phyloP scores from a whole-genome alignment of 768 basidiomycete species.

The Gymnopilus dilepis region DNA sequence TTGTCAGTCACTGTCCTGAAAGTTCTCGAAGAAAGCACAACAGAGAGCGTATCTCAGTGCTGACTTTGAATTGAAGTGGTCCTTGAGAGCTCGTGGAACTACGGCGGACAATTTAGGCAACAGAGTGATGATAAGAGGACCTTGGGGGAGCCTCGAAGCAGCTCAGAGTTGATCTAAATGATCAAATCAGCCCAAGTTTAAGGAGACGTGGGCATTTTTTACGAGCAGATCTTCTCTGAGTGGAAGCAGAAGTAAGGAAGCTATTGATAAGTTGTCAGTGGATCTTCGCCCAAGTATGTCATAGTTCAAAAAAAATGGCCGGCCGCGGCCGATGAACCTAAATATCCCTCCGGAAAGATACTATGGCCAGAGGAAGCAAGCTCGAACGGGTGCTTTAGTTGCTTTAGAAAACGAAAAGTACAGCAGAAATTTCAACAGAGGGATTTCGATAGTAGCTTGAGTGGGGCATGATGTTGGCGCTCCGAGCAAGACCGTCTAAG shows the following conservation, averaged over 20 bases:
- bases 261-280: constrained; percentile 11
- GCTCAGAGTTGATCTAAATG: constrained; percentile 21
- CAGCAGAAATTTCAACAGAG: neutral
- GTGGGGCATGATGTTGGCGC: neutral
- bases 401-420: neutral
- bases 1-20: constrained; percentile 15
- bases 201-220: constrained; percentile 21
- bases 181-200: constrained; percentile 19
- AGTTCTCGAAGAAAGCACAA: constrained; percentile 11
- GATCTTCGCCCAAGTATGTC: constrained; percentile 5
- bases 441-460: too few relatives aligned
- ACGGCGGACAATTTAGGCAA: constrained; percentile 22
- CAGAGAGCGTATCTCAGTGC: constrained; percentile 6
- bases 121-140: constrained; percentile 17
- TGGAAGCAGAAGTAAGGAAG: constrained; percentile 11
- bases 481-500: neutral
- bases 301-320: constrained; percentile 11
- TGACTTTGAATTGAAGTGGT: constrained; percentile 16
- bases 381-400: neutral
- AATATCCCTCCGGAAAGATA: constrained; percentile 9
- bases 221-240: constrained; percentile 17
- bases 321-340: constrained; percentile 12
- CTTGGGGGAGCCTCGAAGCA: constrained; percentile 18
- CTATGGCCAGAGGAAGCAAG: neutral
- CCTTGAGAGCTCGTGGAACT: constrained; percentile 22